Evolutionary conservation across 1,284 basidiomycete genomes (phyloP).

Genomic region (Coriolopsis trogii): DNA sequence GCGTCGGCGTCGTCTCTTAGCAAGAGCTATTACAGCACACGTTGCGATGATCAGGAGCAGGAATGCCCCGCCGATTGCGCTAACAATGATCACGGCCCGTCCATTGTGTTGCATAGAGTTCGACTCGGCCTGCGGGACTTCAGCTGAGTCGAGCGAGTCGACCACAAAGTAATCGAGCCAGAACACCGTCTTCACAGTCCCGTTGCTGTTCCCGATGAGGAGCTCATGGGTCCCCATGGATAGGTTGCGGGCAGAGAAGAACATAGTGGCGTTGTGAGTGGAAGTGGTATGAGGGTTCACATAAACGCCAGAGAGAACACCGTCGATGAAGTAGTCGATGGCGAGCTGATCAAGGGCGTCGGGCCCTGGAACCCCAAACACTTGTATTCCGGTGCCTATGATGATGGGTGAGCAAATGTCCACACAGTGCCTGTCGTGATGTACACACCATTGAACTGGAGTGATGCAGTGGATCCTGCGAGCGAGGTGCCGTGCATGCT

Average conservation of each 20-base stretch:
- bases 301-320: too few species aligned
- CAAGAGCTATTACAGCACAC: too few species aligned
- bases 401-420: background rate
- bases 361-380: background rate
- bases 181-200: background rate
- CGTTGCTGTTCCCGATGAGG: constrained; percentile 4
- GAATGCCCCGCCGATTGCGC: too few species aligned
- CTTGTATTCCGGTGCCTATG: background rate
- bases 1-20: too few species aligned
- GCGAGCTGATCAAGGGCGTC: background rate
- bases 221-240: background rate
- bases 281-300: too few species aligned
- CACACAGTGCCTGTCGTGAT: background rate
- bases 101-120: too few species aligned
- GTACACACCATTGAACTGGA: background rate
- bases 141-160: too few species aligned
- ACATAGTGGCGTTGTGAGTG: constrained; percentile 6
- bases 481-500: background rate
- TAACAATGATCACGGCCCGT: too few species aligned
- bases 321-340: background rate
- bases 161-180: constrained; percentile 9
- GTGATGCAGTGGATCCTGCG: background rate
- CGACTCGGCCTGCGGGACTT: too few species aligned
- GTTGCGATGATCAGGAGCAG: too few species aligned
- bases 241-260: background rate